Conservation (phyloP, 2,329 filamentous ascomycete genomes). For the Fusarium coffeatum region DNA sequence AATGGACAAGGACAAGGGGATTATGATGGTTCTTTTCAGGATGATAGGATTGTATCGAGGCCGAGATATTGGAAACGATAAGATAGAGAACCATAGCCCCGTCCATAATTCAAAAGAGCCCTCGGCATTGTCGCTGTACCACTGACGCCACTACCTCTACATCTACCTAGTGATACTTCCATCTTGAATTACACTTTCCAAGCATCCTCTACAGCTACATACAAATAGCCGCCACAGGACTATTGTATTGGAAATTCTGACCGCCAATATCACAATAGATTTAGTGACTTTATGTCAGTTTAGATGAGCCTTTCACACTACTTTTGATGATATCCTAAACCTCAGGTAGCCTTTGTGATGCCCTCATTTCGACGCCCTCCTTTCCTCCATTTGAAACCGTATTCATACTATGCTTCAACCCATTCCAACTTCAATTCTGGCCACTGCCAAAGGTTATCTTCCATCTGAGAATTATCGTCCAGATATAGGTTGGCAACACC, state of each 20-base stretch:
- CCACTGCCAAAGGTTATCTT: conserved; percentile 11
- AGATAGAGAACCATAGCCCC: background rate
- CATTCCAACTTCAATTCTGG: background rate
- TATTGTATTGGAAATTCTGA: too few relatives aligned
- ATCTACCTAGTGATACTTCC: too few relatives aligned
- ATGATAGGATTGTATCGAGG: background rate
- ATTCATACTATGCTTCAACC: background rate
- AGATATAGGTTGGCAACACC: conserved; percentile 1
- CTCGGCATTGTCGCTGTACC: background rate
- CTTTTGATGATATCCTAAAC: accelerated
- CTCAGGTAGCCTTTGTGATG: background rate
- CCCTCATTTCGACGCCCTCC: too few relatives aligned
- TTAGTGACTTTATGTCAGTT: accelerated
- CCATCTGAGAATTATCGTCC: background rate
- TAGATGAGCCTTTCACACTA: background rate
- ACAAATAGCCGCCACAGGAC: too few relatives aligned
- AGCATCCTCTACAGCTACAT: too few relatives aligned
- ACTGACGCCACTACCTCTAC: too few relatives aligned
- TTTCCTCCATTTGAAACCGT: too few relatives aligned
- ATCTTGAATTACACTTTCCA: too few relatives aligned
- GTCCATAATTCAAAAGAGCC: background rate
- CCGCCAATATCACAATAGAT: too few relatives aligned
- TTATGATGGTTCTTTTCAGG: background rate
- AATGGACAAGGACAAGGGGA: too few relatives aligned
- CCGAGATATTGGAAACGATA: background rate